These are phyloP conservation scores for Suillus subluteus DNA, from an alignment of 768 basidiomycete species.

Conservation along the genomic window DNA sequence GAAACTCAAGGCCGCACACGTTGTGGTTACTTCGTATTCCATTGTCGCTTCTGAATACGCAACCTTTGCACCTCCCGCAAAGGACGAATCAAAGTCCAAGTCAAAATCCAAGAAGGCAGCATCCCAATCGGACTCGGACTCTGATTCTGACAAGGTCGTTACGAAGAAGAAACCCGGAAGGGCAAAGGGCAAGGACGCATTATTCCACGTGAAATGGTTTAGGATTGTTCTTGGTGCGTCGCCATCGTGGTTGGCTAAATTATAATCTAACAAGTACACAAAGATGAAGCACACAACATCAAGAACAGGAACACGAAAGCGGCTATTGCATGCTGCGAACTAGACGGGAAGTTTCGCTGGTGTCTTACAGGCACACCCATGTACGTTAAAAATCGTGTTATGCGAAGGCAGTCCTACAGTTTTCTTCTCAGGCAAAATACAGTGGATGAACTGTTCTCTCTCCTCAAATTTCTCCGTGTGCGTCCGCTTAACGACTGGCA, in stretches of 20 bases:
- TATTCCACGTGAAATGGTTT: constrained; percentile 84
- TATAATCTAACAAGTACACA: background rate
- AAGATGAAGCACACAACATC: constrained; percentile 94
- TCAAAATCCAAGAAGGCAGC: constrained; percentile 37
- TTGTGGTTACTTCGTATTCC: constrained; percentile 88
- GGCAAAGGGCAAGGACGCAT: constrained; percentile 56
- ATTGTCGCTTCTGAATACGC: constrained; percentile 81
- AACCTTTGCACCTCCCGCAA: constrained; percentile 49
- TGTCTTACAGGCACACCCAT: constrained; percentile 85
- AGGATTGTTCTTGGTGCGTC: constrained; percentile 79
- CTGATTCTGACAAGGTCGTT: constrained; percentile 44
- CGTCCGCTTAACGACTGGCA: constrained; percentile 81
- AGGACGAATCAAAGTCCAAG: constrained; percentile 57
- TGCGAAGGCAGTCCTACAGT: constrained; percentile 33
- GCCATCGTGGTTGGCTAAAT: background rate
- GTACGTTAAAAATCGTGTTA: constrained; percentile 36
- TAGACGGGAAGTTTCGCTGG: constrained; percentile 85
- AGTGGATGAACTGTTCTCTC: constrained; percentile 86
- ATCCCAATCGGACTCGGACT: constrained; percentile 33
- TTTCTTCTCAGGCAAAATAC: constrained; percentile 71
- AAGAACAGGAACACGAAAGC: constrained; percentile 84
- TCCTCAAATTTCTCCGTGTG: constrained; percentile 87
- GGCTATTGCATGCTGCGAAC: constrained; percentile 75
- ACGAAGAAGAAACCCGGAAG: constrained; percentile 37
- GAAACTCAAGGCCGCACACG: constrained; percentile 56